These are phyloP conservation scores for Pichia insulana DNA, from an alignment of 805 yeast species.

Conservation along the genomic window DNA sequence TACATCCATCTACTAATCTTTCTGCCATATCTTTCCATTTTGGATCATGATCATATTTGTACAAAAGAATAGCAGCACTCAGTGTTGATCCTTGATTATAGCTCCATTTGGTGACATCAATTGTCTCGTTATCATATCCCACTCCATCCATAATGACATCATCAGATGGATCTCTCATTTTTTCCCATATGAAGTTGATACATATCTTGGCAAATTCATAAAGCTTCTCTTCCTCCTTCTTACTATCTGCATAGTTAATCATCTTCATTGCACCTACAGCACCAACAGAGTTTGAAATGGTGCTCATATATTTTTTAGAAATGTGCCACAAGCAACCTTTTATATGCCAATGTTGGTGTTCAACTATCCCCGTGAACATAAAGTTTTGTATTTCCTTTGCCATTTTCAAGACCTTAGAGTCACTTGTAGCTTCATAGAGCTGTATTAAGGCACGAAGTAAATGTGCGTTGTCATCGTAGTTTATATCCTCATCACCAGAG, in stretches of 20 bases:
- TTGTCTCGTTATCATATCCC: slow-evolving; percentile 34
- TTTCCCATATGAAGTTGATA: slow-evolving; percentile 46
- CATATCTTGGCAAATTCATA: slow-evolving; percentile 52
- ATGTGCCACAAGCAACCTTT: slow-evolving; percentile 70
- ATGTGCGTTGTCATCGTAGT: slow-evolving; percentile 72
- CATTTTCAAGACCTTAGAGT: slow-evolving; percentile 41
- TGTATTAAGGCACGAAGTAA: slow-evolving; percentile 55
- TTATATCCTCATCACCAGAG: slow-evolving; percentile 53
- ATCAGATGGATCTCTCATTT: slow-evolving; percentile 45
- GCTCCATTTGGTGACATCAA: slow-evolving; percentile 50
- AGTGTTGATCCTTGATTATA: slow-evolving; percentile 63
- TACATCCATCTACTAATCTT: slow-evolving; percentile 49
- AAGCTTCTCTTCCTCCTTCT: slow-evolving; percentile 33
- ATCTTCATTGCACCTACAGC: slow-evolving; percentile 60
- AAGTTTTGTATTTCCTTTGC: slow-evolving; percentile 53
- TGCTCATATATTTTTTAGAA: slow-evolving; percentile 46
- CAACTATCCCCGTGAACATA: slow-evolving; percentile 57
- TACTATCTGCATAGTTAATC: slow-evolving; percentile 39
- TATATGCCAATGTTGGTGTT: slow-evolving; percentile 32
- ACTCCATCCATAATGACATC: slow-evolving; percentile 55
- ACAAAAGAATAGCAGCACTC: slow-evolving; percentile 44
- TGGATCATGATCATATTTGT: slow-evolving; percentile 39
- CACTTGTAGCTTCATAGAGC: slow-evolving; percentile 60
- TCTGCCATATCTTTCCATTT: slow-evolving; percentile 41
- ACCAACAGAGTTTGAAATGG: slow-evolving; percentile 46